Conservation (phyloP, 768 basidiomycete genomes). For the Trichaptum fuscoviolaceum region DNA sequence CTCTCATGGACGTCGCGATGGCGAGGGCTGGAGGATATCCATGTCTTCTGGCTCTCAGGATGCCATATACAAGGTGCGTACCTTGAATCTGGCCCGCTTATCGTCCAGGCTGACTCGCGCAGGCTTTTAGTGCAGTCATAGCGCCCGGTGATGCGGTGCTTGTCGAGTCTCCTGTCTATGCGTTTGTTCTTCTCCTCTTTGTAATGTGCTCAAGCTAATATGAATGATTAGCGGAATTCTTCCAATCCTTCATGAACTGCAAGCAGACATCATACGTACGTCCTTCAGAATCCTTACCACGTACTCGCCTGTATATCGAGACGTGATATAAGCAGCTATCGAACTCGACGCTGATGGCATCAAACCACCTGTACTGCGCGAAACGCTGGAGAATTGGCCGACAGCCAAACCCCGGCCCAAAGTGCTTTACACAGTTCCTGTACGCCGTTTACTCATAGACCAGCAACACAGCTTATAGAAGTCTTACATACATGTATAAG, state of each 20-base stretch:
- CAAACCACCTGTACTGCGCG: conserved; percentile 49
- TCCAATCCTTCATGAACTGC: conserved; percentile 52
- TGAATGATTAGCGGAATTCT: conserved; percentile 49
- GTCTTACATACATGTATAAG: conserved; percentile 26
- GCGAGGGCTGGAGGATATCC: conserved; percentile 69
- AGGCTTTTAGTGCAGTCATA: conserved; percentile 69
- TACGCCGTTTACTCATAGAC: conserved; percentile 28
- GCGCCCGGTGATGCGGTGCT: conserved; percentile 78
- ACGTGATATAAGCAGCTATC: conserved; percentile 47
- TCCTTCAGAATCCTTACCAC: no score
- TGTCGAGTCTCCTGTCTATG: conserved; percentile 78
- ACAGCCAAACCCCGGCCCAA: conserved; percentile 64
- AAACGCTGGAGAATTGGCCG: conserved; percentile 73
- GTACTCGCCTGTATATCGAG: conserved; percentile 2
- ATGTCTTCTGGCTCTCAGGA: conserved; percentile 87
- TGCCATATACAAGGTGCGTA: conserved; percentile 72
- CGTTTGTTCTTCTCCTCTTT: conserved; percentile 35
- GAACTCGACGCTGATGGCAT: conserved; percentile 73
- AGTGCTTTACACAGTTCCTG: conserved; percentile 76
- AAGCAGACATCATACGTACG: conserved; percentile 57
- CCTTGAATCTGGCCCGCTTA: conserved; percentile 1
- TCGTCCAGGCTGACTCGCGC: conserved; percentile 8
- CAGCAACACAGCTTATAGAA: no score
- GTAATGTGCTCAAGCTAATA: conserved; percentile 9
- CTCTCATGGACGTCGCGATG: conserved; percentile 56